Conservation (phyloP, 2,329 filamentous ascomycete species). For the Colletotrichum ledebouriae region DNA sequence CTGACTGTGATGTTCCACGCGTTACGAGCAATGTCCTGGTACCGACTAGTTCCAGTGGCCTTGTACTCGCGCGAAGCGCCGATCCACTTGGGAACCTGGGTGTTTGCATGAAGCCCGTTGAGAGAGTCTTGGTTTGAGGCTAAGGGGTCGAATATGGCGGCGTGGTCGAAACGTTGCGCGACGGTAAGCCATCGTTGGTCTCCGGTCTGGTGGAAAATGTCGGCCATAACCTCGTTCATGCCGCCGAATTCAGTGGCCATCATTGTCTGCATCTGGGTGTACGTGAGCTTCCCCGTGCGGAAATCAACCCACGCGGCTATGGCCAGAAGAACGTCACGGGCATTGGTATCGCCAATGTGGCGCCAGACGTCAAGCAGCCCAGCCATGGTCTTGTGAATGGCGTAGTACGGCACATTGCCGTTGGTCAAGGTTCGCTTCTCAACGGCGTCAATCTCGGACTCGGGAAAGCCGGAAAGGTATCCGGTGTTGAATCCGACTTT, state of each 20-base stretch:
- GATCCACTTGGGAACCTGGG: constrained; percentile 67
- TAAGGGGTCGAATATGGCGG: constrained; percentile 60
- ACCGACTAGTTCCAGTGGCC: constrained; percentile 58
- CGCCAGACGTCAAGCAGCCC: constrained; percentile 65
- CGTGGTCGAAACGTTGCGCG: constrained; percentile 65
- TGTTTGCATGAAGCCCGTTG: constrained; percentile 65
- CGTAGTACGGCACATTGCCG: constrained; percentile 67
- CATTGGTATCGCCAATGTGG: constrained; percentile 56
- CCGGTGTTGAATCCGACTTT: constrained; percentile 59
- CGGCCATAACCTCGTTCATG: constrained; percentile 65
- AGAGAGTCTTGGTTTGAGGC: constrained; percentile 60
- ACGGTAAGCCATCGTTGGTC: constrained; percentile 60
- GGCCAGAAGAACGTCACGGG: constrained; percentile 58
- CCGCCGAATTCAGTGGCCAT: constrained; percentile 65
- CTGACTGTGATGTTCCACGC: constrained; percentile 62
- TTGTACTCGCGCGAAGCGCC: constrained; percentile 63
- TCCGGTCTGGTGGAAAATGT: constrained; percentile 61
- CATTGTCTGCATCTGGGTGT: constrained; percentile 61
- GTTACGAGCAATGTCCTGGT: constrained; percentile 63
- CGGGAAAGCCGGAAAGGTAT: constrained; percentile 66
- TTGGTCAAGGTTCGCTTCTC: constrained; percentile 59
- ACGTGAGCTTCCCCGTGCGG: constrained; percentile 58
- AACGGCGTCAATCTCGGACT: constrained; percentile 61
- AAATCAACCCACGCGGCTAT: constrained; percentile 63
- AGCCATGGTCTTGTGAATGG: constrained; percentile 66